Evolutionary conservation across 2,329 filamentous ascomycete genomes (phyloP).

Genomic region (Bipolaris victoriae): DNA sequence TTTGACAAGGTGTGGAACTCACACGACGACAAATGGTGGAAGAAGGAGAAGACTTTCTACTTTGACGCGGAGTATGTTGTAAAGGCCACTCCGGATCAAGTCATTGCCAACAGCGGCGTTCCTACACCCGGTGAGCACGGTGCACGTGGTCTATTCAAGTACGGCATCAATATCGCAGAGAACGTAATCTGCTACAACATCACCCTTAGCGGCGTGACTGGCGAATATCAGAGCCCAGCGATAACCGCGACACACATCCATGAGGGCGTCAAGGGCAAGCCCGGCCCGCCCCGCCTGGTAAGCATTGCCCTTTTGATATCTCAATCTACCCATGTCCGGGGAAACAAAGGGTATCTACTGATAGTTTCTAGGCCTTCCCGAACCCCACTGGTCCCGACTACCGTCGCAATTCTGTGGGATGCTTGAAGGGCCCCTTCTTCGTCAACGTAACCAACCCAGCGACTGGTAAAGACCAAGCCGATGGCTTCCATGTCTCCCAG

Average conservation of each 20-base stretch:
- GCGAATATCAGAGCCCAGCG: conserved; percentile 59
- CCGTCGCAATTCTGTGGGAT: conserved; percentile 32
- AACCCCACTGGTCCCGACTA: conserved; percentile 48
- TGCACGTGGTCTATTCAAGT: conserved; percentile 58
- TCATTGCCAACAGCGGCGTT: conserved; percentile 53
- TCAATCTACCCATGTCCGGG: no score
- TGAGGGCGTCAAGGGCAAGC: conserved; percentile 53
- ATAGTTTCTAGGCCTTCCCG: conserved; percentile 20
- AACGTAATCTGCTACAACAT: conserved; percentile 60
- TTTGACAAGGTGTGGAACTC: conserved; percentile 31
- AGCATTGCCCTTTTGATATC: conserved; percentile 18
- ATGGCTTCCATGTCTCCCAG: conserved; percentile 57
- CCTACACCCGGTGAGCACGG: conserved; percentile 52
- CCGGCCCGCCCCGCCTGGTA: conserved; percentile 59
- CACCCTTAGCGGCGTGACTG: conserved; percentile 57
- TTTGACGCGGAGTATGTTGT: conserved; percentile 60
- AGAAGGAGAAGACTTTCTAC: conserved; percentile 37
- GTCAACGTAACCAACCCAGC: conserved; percentile 41
- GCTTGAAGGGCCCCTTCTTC: conserved; percentile 38
- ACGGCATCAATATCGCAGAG: conserved; percentile 58
- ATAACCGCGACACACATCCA: conserved; percentile 63
- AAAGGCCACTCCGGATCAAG: conserved; percentile 57
- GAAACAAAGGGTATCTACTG: not conserved
- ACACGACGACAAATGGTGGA: conserved; percentile 28
- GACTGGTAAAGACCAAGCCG: conserved; percentile 52